Conservation (phyloP, 495 filamentous ascomycete species). For the Aspergillus campestris region DNA sequence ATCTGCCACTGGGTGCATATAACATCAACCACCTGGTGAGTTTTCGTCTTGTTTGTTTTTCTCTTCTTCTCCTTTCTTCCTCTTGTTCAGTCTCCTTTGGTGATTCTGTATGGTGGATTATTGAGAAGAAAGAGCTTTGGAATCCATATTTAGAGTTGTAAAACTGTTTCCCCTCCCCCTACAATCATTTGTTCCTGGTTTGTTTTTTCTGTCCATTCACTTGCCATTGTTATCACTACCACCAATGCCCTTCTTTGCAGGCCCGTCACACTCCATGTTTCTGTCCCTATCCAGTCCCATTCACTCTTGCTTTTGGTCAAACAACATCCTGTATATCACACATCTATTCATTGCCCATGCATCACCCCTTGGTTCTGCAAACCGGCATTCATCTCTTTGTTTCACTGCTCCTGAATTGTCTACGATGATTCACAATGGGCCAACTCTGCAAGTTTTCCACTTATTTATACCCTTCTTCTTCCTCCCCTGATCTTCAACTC, state of each 20-base stretch:
- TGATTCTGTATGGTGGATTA: too few species aligned
- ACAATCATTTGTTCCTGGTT: too few species aligned
- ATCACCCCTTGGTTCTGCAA: conserved; percentile 9
- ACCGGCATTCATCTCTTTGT: conserved; percentile 11
- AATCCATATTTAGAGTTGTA: too few species aligned
- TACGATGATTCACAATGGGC: conserved; percentile 9
- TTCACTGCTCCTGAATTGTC: conserved; percentile 6
- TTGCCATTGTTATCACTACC: neutral
- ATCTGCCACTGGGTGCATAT: conserved; percentile 20
- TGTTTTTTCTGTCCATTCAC: too few species aligned
- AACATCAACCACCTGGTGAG: conserved; percentile 18
- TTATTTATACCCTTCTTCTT: conserved; percentile 4
- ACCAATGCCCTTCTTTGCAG: neutral
- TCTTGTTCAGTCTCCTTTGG: neutral
- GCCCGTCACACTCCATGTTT: neutral
- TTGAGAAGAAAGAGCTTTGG: too few species aligned
- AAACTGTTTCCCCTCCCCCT: too few species aligned
- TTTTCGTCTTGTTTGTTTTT: conserved; percentile 1
- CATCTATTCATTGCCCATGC: conserved; percentile 9
- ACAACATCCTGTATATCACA: conserved; percentile 4
- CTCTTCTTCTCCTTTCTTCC: neutral
- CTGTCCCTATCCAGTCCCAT: neutral
- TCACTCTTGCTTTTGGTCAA: conserved; percentile 7
- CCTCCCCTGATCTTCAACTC: neutral
- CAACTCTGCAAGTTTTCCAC: conserved; percentile 1